Percentiles rank a stretch among this genome's conserved stretches.
Evolutionary conservation across 164 flowering plant species (phyloP).

Genomic region (Tetracentron sinense): DNA sequence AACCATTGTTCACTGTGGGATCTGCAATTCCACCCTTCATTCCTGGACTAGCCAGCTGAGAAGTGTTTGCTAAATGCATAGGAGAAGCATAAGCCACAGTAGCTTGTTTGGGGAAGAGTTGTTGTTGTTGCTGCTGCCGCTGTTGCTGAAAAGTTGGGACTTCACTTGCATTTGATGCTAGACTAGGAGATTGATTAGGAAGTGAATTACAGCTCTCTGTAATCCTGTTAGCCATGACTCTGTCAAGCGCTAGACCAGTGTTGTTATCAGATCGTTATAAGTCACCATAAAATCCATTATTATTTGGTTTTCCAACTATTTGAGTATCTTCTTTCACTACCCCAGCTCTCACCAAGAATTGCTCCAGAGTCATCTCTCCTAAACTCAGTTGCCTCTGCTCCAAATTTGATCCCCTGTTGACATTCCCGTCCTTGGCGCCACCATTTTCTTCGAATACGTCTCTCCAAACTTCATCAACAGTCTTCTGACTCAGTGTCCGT

Average conservation of each 20-base stretch:
- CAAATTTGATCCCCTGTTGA: slow-evolving; percentile 15
- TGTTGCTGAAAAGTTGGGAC: slow-evolving; percentile 16
- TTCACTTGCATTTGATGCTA: slow-evolving; percentile 22
- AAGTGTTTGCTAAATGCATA: neutral
- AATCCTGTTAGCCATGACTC: slow-evolving; percentile 9
- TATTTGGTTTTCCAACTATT: slow-evolving; percentile 9
- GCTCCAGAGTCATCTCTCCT: slow-evolving; percentile 77
- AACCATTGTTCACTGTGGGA: neutral
- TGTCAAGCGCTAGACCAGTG: slow-evolving; percentile 23
- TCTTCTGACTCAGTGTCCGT: slow-evolving; percentile 34
- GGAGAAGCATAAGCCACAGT: neutral
- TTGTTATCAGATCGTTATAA: slow-evolving; percentile 16
- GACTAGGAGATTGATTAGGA: slow-evolving; percentile 19
- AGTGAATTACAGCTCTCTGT: slow-evolving; percentile 9
- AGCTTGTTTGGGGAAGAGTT: neutral
- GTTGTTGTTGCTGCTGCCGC: neutral
- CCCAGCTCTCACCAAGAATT: slow-evolving; percentile 71
- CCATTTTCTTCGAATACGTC: slow-evolving; percentile 43
- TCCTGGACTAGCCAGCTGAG: slow-evolving; percentile 1
- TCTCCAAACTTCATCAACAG: slow-evolving; percentile 80
- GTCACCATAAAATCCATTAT: slow-evolving; percentile 28
- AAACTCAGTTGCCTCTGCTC: slow-evolving; percentile 30
- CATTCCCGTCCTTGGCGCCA: slow-evolving; percentile 16
- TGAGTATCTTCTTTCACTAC: slow-evolving; percentile 61
- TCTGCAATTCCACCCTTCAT: slow-evolving; percentile 1